These are phyloP conservation scores for Neonectria neomacrospora DNA, from an alignment of 2,329 filamentous ascomycete species.

Conservation along the genomic window DNA sequence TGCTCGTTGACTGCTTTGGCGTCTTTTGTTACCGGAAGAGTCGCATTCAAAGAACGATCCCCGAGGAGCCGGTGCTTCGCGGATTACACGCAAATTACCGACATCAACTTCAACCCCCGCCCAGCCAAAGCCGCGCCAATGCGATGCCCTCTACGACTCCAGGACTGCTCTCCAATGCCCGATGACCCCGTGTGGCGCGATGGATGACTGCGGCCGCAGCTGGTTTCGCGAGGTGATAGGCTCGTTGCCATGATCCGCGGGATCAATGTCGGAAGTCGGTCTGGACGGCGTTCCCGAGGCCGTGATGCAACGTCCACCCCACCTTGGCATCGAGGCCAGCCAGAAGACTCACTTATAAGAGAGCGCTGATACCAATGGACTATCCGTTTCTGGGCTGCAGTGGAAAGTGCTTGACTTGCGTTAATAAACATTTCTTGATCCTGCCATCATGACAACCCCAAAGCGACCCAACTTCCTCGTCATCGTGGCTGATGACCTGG, in stretches of 20 bases:
- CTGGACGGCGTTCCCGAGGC: slow-evolving; percentile 24
- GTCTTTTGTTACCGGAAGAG: neutral
- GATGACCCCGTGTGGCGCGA: slow-evolving; percentile 9
- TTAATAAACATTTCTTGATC: neutral
- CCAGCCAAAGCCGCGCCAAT: slow-evolving; percentile 26
- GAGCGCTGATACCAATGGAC: neutral
- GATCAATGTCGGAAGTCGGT: slow-evolving; percentile 23
- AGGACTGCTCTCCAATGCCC: neutral
- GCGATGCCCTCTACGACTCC: neutral
- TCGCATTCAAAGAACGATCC: neutral
- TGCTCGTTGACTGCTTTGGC: slow-evolving; percentile 11
- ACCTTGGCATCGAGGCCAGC: slow-evolving; percentile 3
- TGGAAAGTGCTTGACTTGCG: neutral
- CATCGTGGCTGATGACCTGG: slow-evolving; percentile 47
- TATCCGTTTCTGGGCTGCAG: neutral
- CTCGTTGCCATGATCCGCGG: neutral
- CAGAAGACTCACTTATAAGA: slow-evolving; percentile 14
- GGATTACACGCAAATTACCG: neutral
- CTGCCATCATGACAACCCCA: slow-evolving; percentile 46
- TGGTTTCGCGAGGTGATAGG: slow-evolving; percentile 19
- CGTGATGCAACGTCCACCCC: slow-evolving; percentile 7
- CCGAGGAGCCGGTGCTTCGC: slow-evolving; percentile 19
- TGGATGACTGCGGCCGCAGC: neutral
- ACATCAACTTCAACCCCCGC: neutral
- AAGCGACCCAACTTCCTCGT: slow-evolving; percentile 32